Evolutionary conservation across 73 alveolate species (phyloP).

Genomic region (Paramecium octaurelia): DNA sequence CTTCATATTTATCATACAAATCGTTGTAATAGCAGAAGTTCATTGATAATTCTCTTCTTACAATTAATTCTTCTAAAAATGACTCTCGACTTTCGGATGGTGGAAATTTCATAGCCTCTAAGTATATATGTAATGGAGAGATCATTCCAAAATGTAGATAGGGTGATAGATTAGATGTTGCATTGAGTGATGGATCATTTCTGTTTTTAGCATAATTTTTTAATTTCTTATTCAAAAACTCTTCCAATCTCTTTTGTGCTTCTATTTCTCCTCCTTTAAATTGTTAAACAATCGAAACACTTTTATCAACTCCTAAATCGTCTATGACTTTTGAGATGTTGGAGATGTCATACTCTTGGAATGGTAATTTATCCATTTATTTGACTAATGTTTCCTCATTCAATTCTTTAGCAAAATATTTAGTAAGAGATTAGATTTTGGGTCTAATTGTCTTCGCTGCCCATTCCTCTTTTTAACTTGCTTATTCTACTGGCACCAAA

Average conservation of each 20-base stretch:
- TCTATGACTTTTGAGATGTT: neutral
- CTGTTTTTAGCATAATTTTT: conserved; percentile 4
- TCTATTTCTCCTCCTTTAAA: conserved; percentile 34
- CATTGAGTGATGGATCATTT: conserved; percentile 51
- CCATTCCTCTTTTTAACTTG: conserved; percentile 39
- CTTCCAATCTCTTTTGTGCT: conserved; percentile 11
- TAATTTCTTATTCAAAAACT: neutral
- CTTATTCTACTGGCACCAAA: conserved; percentile 23
- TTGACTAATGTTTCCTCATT: neutral
- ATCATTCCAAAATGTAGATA: conserved; percentile 42
- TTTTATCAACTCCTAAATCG: conserved; percentile 28
- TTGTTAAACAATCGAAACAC: neutral
- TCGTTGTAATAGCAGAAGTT: neutral
- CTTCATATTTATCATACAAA: conserved; percentile 12
- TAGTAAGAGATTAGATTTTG: neutral
- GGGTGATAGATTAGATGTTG: conserved; percentile 36
- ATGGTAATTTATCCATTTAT: neutral
- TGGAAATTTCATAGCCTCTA: neutral
- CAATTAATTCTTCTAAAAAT: conserved; percentile 52
- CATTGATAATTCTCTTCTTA: conserved; percentile 52
- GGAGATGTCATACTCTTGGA: neutral
- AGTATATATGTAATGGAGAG: neutral
- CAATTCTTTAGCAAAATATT: neutral
- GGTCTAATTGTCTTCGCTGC: conserved; percentile 35
- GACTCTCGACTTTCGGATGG: neutral